Base-by-base conservation (phyloP, 2,329 filamentous ascomycete genomes). In the Daldinia eschscholtzii region DNA sequence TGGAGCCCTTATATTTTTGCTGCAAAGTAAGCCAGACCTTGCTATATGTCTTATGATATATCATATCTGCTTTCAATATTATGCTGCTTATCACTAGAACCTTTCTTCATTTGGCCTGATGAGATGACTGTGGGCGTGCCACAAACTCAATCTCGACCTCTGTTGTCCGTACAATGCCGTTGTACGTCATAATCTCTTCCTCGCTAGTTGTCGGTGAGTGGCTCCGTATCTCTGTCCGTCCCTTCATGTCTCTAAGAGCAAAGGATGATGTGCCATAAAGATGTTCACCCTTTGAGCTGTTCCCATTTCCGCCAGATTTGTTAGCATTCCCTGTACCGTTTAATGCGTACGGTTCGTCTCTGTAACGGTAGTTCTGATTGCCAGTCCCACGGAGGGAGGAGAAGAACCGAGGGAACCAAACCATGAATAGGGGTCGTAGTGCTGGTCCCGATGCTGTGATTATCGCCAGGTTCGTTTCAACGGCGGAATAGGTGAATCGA, bases 111-210 rank as follows among this genome's bases (percentile, higher is more conserved):
- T 61, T 23, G 12, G 33, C 33, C 7, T 48, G 33, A 7, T 57
- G 53, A 64, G 70, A 61, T 18, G 70, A 33, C 42, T 58, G 28
- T 12, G 69, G 64, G 23, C 65, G 64, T 7, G 65, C 42, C 10
- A 61, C 71, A 48, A 57, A 73, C 46, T 70, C 46, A 2, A 73
- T 59, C 7, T 66, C 63, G 15, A 73, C 69, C 42, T 73, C 71
- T 12, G 71, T 73, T 39, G 71, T 73, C 74, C 73, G 78, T 78
- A 80, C 75, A 52, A 79, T 79, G 33, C 77, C 79, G 62, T 79
- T 76, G 67, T 65, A 75, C 2, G 77, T 79, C 79, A 80, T 79
- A 28, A 76, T 73, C 66, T 79, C 77, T 57, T 80, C 78, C 53
- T 79, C 77, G 70, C 78, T 79, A 3, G 72, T 70, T 4, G 76